A percentile compares a stretch with the other conserved stretches of the same genome.
Conservation (phyloP, 345 rosid genomes). For the Eucalyptus cloeziana region DNA sequence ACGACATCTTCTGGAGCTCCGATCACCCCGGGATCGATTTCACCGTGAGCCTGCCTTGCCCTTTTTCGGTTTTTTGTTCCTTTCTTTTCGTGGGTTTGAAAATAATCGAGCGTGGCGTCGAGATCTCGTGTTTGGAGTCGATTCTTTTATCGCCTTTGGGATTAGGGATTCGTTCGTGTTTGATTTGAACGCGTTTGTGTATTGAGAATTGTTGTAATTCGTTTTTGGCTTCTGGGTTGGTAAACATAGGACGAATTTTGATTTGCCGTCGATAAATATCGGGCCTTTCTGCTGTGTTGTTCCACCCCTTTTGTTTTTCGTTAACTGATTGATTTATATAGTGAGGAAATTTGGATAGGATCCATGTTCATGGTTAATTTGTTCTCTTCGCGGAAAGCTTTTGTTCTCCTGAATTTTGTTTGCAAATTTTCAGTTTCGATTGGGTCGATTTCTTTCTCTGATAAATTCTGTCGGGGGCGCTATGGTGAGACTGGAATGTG, state of each 20-base stretch:
- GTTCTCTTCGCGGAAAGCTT: neutral
- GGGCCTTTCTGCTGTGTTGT: neutral
- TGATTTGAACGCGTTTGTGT: neutral
- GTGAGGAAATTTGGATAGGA: neutral
- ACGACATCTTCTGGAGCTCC: slow-evolving; percentile 94
- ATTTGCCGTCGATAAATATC: neutral
- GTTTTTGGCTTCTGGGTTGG: neutral
- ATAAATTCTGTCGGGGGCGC: neutral
- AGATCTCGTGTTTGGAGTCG: neutral
- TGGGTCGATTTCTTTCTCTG: neutral
- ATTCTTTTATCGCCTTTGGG: neutral
- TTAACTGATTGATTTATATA: neutral
- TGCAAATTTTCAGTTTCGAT: neutral
- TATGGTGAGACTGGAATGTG: neutral
- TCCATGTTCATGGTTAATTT: neutral
- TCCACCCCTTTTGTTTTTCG: neutral
- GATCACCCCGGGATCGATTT: slow-evolving; percentile 99
- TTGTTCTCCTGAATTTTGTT: neutral
- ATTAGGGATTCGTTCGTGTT: neutral
- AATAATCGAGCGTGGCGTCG: neutral
- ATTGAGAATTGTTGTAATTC: neutral
- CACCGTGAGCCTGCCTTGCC: slow-evolving; percentile 14
- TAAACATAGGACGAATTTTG: neutral
- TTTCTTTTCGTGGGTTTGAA: neutral
- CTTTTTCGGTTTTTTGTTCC: neutral